phyloP scores from a whole-genome alignment of 1,139 yeast species.

The Taphrina betulina region DNA sequence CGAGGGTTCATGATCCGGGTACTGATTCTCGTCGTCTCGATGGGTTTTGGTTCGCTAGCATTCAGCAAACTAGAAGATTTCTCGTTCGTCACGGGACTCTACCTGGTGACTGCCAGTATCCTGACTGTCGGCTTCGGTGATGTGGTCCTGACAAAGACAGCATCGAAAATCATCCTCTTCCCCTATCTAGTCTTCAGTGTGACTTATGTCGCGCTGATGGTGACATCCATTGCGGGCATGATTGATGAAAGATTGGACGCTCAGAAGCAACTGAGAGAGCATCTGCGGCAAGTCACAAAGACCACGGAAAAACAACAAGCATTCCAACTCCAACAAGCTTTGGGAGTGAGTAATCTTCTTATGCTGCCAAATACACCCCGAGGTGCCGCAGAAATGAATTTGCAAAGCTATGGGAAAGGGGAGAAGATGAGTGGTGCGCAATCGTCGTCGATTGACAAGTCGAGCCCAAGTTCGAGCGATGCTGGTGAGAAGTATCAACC shows the following conservation, averaged over 20 bases:
- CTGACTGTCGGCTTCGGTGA: slow-evolving; percentile 82
- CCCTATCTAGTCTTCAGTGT: slow-evolving; percentile 17
- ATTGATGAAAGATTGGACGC: slow-evolving; percentile 12
- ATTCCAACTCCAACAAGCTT: neutral
- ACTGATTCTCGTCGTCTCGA: slow-evolving; percentile 63
- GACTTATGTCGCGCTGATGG: slow-evolving; percentile 12
- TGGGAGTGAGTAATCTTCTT: neutral
- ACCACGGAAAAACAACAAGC: neutral
- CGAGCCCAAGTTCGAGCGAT: too few species aligned
- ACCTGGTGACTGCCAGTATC: slow-evolving; percentile 68
- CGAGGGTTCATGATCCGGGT: slow-evolving; percentile 71
- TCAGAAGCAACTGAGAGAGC: slow-evolving; percentile 8
- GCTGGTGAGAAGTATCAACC: neutral
- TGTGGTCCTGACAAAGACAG: slow-evolving; percentile 50
- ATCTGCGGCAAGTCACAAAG: slow-evolving; percentile 7
- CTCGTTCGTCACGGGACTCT: slow-evolving; percentile 62
- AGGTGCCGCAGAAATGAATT: neutral
- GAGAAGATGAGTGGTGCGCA: neutral
- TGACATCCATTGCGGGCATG: slow-evolving; percentile 8
- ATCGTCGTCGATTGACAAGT: neutral
- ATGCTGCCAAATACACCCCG: neutral
- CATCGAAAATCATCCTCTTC: slow-evolving; percentile 8
- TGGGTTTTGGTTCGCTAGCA: slow-evolving; percentile 65
- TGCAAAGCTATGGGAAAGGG: neutral
- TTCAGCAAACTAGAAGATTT: slow-evolving; percentile 48